These are phyloP conservation scores for Nicotiana tabacum DNA, from an alignment of 257 asterid genomes.

Conservation along the genomic window DNA sequence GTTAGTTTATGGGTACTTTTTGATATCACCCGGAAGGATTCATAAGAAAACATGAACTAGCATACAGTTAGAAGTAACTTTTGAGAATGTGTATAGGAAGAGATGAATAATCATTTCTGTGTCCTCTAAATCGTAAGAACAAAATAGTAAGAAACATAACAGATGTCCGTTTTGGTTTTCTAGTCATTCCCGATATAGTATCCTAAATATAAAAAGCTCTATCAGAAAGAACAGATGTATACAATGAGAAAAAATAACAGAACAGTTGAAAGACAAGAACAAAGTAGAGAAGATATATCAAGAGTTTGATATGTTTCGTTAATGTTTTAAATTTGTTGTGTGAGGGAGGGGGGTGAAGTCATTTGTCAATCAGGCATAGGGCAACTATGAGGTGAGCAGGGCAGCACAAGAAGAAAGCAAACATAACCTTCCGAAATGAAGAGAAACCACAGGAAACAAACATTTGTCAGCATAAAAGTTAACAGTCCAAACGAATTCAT, in stretches of 20 bases:
- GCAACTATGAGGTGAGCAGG: not conserved
- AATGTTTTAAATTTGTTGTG: not conserved
- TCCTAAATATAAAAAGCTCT: not conserved
- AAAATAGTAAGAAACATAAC: not conserved
- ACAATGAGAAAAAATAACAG: not conserved
- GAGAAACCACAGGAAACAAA: not conserved
- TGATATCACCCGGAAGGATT: not conserved
- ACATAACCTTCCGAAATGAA: not conserved
- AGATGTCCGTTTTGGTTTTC: not conserved
- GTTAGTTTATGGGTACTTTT: not conserved
- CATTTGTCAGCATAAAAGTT: slow-evolving; percentile 10
- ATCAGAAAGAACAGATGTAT: not conserved
- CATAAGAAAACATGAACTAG: not conserved
- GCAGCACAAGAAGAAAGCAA: not conserved
- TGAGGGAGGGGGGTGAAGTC: not conserved
- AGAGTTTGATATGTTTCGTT: not conserved
- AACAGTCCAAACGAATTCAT: slow-evolving; percentile 9
- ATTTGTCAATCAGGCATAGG: not conserved
- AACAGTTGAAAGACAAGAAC: not conserved
- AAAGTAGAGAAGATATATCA: not conserved
- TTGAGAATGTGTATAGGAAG: not conserved
- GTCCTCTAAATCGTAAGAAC: not conserved
- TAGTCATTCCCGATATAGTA: not conserved
- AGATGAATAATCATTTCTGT: not conserved
- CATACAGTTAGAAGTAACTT: not conserved